phyloP scores from a whole-genome alignment of 805 yeast genomes.

The Ogataea zsoltii region DNA sequence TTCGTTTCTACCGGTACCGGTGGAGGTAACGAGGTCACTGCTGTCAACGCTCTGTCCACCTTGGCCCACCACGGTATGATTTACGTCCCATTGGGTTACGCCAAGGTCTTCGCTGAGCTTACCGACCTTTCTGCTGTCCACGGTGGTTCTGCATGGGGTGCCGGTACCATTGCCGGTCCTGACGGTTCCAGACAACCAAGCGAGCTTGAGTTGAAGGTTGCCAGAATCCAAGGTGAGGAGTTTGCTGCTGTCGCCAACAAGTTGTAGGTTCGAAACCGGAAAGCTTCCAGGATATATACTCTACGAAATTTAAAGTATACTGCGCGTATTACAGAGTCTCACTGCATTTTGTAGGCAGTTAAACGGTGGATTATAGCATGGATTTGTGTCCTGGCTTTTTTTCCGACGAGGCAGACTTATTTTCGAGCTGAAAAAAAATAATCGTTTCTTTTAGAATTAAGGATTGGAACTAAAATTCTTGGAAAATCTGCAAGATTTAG shows the following conservation, averaged over 20 bases:
- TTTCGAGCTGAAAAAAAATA: too few relatives aligned
- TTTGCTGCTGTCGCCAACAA: slow-evolving; percentile 51
- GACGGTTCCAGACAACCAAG: slow-evolving; percentile 76
- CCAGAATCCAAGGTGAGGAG: slow-evolving; percentile 65
- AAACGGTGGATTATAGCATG: too few relatives aligned
- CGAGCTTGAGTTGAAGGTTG: slow-evolving; percentile 63
- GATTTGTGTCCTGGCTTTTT: too few relatives aligned
- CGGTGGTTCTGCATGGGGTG: slow-evolving; percentile 88
- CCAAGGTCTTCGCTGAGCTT: slow-evolving; percentile 54
- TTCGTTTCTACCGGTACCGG: slow-evolving; percentile 80
- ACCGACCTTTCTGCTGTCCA: slow-evolving; percentile 63
- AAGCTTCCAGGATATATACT: not conserved
- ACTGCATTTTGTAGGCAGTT: too few relatives aligned
- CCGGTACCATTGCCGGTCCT: slow-evolving; percentile 75
- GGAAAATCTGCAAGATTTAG: too few relatives aligned
- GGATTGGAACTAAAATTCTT: too few relatives aligned
- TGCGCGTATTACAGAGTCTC: too few relatives aligned
- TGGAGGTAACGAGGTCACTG: slow-evolving; percentile 82
- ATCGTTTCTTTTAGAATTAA: too few relatives aligned
- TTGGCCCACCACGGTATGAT: slow-evolving; percentile 80
- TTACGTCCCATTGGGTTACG: slow-evolving; percentile 79
- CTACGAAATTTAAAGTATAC: too few relatives aligned
- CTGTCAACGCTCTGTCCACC: slow-evolving; percentile 61
- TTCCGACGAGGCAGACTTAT: too few relatives aligned
- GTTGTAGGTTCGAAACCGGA: slow-evolving; percentile 8